Evolutionary conservation across 2,329 filamentous ascomycete genomes (phyloP), one percentile per base, ranked within the genome.

Genomic region (Neonectria sp.): DNA sequence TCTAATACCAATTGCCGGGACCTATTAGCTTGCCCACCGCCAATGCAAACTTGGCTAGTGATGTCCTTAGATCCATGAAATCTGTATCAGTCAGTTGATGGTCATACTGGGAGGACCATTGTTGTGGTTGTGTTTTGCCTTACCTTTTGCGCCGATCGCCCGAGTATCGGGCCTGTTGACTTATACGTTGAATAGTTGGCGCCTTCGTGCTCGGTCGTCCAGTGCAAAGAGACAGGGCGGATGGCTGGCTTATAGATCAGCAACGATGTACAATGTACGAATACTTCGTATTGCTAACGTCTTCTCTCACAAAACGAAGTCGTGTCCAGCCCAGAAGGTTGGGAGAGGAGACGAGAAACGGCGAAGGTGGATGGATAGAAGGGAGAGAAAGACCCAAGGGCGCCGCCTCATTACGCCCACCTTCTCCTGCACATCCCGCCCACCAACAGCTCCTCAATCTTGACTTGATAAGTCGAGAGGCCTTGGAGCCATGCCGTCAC

Each of bases 41-140:
- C 55, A 59, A 67, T 70, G 49, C 48, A 60, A 63, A 68, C 48
- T 71, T 72, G 73, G 57, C 51, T 53, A 68, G 68, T 65, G 65
- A 72, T 65, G 61, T 67, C 68, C 73, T 75, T 66, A 64, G 68
- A 72, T 74, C 68, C 68, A 73, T 74, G 58, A 71, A 71, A 71
- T 65, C 51, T 69, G 68, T 69, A 68, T 68, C 67, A 65, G 69
- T 69, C 55, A 74, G 65, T 61, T 58, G 46, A 43, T 29, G 58
- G 45, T 45, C 52, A 40, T 62, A 49, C 55, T 37, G 29, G n/a
- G 11, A 40, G 6, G 27, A 25, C 9, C 12, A 27, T 64, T 37
- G 29, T 43, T n/a, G 31, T n/a, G 52, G 53, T 33, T 37, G 33
- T 29, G 33, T 48, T 37, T 56, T 63, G 63, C 64, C 70, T 67